Percentiles rank a stretch among this genome's conserved stretches.
Evolutionary conservation across 441 rosid genomes (phyloP).

Genomic region (Euphorbia schlechtendalii): DNA sequence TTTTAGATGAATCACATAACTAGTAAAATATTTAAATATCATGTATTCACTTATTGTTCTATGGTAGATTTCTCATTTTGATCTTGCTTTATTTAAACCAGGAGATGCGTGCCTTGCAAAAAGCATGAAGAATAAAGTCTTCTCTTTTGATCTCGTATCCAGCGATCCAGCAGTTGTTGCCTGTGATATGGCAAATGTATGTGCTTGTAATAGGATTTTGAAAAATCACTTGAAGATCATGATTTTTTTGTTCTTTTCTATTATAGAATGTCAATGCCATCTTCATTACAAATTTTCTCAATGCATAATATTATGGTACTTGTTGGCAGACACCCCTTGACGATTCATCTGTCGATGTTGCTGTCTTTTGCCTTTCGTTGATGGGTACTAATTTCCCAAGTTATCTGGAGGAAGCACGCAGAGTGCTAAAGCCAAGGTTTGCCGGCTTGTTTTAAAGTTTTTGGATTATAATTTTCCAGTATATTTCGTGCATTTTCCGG

Average conservation of each 20-base stretch:
- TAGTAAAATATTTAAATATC: neutral
- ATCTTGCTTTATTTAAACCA: slow-evolving; percentile 28
- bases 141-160: slow-evolving; percentile 81
- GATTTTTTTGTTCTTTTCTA: neutral
- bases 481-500: neutral
- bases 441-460: slow-evolving; percentile 8
- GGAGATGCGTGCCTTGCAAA: slow-evolving; percentile 83
- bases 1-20: neutral
- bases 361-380: slow-evolving; percentile 86
- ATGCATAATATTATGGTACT: slow-evolving; percentile 12
- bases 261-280: neutral
- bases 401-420: slow-evolving; percentile 65
- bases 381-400: slow-evolving; percentile 84
- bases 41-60: neutral
- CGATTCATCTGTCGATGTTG: slow-evolving; percentile 60
- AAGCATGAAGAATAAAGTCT: slow-evolving; percentile 78
- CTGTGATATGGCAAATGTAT: slow-evolving; percentile 85
- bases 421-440: slow-evolving; percentile 90
- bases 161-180: slow-evolving; percentile 73
- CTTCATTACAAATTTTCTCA: neutral
- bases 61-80: neutral
- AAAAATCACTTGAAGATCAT: too few species aligned
- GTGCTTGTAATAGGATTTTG: neutral
- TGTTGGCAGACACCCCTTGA: slow-evolving; percentile 58
- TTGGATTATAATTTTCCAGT: neutral